Percentiles rank a stretch among this genome's conserved stretches.
These are phyloP conservation scores for Azolla pinnata DNA, from an alignment of 75 land plant genomes.

Conservation along the genomic window DNA sequence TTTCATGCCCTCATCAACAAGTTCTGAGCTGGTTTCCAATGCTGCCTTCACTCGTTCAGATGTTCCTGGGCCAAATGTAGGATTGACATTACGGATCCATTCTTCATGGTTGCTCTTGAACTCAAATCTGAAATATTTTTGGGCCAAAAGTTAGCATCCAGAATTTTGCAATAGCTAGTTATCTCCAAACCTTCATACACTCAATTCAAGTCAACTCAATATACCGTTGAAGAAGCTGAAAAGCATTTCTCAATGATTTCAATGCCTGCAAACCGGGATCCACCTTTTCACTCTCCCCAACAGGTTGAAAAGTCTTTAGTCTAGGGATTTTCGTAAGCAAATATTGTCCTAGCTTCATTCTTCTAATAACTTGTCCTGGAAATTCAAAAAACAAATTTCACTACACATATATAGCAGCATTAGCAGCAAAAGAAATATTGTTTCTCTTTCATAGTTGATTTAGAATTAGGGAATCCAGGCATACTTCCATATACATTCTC, in stretches of 20 bases:
- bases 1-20: conserved; percentile 22
- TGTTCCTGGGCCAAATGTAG: conserved; percentile 60
- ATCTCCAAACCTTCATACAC: not conserved
- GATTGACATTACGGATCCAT: conserved; percentile 51
- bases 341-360: conserved; percentile 44
- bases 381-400: not conserved
- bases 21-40: conserved; percentile 30
- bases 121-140: conserved; percentile 59
- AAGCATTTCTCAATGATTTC: conserved; percentile 41
- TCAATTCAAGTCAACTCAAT: not conserved
- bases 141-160: no score
- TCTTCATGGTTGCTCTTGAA: conserved; percentile 73
- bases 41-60: conserved; percentile 55
- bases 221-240: conserved; percentile 66
- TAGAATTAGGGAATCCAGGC: no score
- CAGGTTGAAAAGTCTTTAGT: conserved; percentile 25
- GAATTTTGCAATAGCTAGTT: no score
- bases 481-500: not conserved
- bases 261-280: conserved; percentile 38
- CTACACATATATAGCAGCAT: conserved; percentile 27
- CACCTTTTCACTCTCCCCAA: conserved; percentile 7
- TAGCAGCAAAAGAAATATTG: conserved; percentile 18
- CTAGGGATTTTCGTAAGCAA: conserved; percentile 46
- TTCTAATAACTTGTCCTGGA: conserved; percentile 40
- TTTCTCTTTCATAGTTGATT: no score